Percentiles rank a stretch among this genome's conserved stretches.
phyloP scores from a whole-genome alignment of 495 filamentous ascomycete genomes.

The Xylaria sp. region DNA sequence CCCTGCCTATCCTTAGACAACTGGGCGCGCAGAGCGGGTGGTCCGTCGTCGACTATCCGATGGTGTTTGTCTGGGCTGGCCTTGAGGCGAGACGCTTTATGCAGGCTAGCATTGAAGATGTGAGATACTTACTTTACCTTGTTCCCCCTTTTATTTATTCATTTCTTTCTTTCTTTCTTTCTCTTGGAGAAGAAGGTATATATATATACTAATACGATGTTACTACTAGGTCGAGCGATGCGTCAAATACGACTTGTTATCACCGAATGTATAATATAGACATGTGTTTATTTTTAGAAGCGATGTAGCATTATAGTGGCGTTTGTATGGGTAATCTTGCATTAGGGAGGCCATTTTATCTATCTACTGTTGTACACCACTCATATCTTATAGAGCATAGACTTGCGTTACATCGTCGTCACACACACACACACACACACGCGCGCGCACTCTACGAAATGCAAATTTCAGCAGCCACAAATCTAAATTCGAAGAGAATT shows the following conservation, averaged over 20 bases:
- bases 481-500: not conserved
- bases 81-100: constrained; percentile 87
- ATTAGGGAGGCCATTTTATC: not conserved
- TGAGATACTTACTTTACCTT: constrained; percentile 61
- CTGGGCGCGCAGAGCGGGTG: constrained; percentile 79
- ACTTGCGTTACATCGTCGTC: not conserved
- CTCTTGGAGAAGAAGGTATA: not conserved
- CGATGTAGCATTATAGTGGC: constrained; percentile 27
- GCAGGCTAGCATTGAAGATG: constrained; percentile 86
- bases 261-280: constrained; percentile 72
- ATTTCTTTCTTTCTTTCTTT: not conserved
- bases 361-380: constrained; percentile 12
- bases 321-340: constrained; percentile 17
- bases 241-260: constrained; percentile 82
- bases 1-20: constrained; percentile 88
- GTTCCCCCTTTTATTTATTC: no score
- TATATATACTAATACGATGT: constrained; percentile 31
- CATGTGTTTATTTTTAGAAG: not conserved
- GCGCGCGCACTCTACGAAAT: no score
- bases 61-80: constrained; percentile 93
- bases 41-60: constrained; percentile 81
- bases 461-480: not conserved
- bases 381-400: constrained; percentile 23
- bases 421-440: not conserved
- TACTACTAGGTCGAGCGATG: constrained; percentile 67